Conservation (phyloP, 805 yeast genomes). For the Candida chauliodis region DNA sequence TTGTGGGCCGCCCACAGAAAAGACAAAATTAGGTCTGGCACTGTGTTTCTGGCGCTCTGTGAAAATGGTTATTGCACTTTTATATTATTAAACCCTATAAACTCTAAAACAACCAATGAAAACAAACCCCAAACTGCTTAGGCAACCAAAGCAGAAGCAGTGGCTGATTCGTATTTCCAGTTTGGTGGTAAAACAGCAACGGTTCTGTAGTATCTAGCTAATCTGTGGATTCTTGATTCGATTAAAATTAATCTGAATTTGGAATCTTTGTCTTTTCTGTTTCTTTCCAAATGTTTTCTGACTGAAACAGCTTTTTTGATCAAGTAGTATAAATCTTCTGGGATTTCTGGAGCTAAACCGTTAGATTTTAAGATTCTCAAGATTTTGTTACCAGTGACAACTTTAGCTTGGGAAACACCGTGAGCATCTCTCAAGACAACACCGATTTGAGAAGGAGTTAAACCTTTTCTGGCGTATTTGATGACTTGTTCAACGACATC, state of each 20-base stretch:
- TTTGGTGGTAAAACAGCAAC: slow-evolving; percentile 98
- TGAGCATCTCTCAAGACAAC: slow-evolving; percentile 99
- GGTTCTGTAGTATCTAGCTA: slow-evolving; percentile 99
- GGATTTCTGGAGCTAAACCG: slow-evolving; percentile 99
- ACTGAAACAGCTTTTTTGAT: slow-evolving; percentile 99
- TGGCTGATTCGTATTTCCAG: slow-evolving; percentile 99
- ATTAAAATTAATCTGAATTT: slow-evolving; percentile 99
- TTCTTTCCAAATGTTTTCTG: slow-evolving; percentile 99
- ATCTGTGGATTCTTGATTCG: slow-evolving; percentile 99
- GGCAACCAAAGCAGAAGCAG: slow-evolving; percentile 99
- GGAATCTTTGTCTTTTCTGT: slow-evolving; percentile 99
- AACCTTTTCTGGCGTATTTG: slow-evolving; percentile 99
- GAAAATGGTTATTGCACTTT: no score
- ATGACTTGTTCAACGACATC: slow-evolving; percentile 95
- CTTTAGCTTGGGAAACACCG: slow-evolving; percentile 97
- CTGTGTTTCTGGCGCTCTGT: no score
- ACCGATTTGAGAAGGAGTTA: slow-evolving; percentile 99
- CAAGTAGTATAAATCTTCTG: slow-evolving; percentile 99
- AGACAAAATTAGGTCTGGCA: no score
- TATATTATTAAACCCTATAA: no score
- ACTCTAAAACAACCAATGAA: no score
- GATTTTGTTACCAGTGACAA: slow-evolving; percentile 98
- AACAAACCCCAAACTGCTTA: no score
- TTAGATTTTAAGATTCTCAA: slow-evolving; percentile 98
- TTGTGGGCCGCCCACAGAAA: no score